Evolutionary conservation across 768 basidiomycete genomes (phyloP), one percentile per base, ranked within the genome.

Genomic region (Mycena rebaudengoi): DNA sequence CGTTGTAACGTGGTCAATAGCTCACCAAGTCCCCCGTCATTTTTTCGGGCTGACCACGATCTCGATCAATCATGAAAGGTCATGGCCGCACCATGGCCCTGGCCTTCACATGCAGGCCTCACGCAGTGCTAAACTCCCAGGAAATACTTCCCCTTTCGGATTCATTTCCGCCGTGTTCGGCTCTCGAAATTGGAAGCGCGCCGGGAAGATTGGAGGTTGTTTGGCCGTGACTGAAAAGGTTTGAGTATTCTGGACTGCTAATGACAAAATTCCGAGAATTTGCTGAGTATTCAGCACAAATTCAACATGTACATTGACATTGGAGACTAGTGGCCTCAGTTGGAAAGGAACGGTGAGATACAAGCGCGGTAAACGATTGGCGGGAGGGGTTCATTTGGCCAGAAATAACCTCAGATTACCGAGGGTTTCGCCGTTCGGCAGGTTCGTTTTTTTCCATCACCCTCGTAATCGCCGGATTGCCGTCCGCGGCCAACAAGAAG

Each of bases 121-220:
- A 56, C 52, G 52, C 53, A 43, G 53, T 55, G 53, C 53, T 57
- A 44, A 45, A 46, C n/a, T n/a, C n/a, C n/a, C n/a, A n/a, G n/a
- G n/a, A 33, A 57, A 45, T 16, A 35, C 55, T 37, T 26, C 32
- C 41, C 52, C 18, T 30, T 44, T 46, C 53, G 53, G 39, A 30
- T 30, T 54, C 29, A 54, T 30, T 54, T 54, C 53, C 53, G 53
- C 40, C 40, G 53, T 30, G 53, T 54, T 54, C 40, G 53, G 53
- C 40, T 43, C 29, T n/a, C n/a, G n/a, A n/a, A n/a, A n/a, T n/a
- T n/a, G n/a, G n/a, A n/a, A n/a, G n/a, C n/a, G n/a, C n/a, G n/a
- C n/a, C n/a, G n/a, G n/a, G n/a, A n/a, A n/a, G n/a, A n/a, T n/a
- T 41, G 39, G 28, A 32, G 11, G 39, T 20, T 43, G 39, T 54